Evolutionary conservation across 148 eudicot species (phyloP), one percentile per base, ranked within the genome.

Genomic region (Dysphania ambrosioides): DNA sequence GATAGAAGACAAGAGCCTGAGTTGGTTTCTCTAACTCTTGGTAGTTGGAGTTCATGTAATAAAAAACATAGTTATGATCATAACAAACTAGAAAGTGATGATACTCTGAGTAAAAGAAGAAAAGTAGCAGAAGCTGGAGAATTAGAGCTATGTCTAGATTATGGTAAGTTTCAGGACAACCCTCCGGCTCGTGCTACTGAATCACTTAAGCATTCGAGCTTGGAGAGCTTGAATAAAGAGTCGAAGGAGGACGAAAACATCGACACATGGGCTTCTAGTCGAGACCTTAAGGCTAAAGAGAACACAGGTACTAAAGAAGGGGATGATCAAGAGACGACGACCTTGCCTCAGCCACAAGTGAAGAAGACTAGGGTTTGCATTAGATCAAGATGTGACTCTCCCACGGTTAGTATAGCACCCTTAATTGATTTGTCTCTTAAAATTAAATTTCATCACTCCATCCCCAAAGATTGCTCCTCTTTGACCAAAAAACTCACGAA

Each of bases 331-430:
- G 89, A 75, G 29, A 66, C n/a, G n/a, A n/a, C n/a, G n/a, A n/a
- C 44, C 63, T 69, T 82, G 67, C 82, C 75, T 56, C 79, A 77
- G 72, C 82, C 78, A 18, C 83, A 78, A 71, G 58, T 84, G 47
- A 87, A 87, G 86, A 87, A 87, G 74, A 82, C 87, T 80, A 87
- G 89, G 81, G 87, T 87, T 84, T 84, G 87, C 72, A 79, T 87
- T 60, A 68, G 84, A 80, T 84, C 87, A 76, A 77, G 82, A 78
- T 84, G 87, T 72, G 84, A 71, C 51, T 77, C 87, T 4, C 81
- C 85, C 12, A 84, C 87, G 84, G 89, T 87, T 76, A 83, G 83
- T 82, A 58, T 32, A 63, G 34, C 41, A 53, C 19, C 21, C 21
- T 53, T 19, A 53, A n/a, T 53, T 53, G 1, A 21, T 3, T 1